Evolutionary conservation across 2,329 filamentous ascomycete species (phyloP).

Genomic region (Lachnellula cervina): DNA sequence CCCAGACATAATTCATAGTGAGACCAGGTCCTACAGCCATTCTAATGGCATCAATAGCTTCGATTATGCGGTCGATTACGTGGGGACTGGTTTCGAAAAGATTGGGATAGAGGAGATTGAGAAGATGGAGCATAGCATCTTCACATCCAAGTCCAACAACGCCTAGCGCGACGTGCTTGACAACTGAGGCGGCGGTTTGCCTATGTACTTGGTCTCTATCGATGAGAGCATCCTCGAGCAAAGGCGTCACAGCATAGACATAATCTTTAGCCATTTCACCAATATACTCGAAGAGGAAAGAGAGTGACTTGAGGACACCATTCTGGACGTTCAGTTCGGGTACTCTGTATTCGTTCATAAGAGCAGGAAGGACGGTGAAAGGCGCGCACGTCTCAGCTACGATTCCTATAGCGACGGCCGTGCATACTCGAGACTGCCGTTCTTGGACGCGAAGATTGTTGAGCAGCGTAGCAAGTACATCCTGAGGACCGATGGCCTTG

Average conservation of each 20-base stretch:
- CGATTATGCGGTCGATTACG: conserved; percentile 96
- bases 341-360: conserved; percentile 99
- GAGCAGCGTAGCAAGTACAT: conserved; percentile 89
- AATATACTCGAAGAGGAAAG: conserved; percentile 98
- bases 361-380: conserved; percentile 93
- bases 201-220: conserved; percentile 97
- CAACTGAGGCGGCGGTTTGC: conserved; percentile 91
- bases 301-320: conserved; percentile 92
- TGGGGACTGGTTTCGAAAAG: conserved; percentile 97
- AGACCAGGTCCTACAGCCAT: conserved; percentile 89
- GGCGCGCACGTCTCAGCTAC: conserved; percentile 97
- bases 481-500: conserved; percentile 96
- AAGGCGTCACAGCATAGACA: conserved; percentile 92
- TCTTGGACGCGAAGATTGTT: conserved; percentile 98
- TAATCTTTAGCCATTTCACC: conserved; percentile 99
- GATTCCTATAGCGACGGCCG: conserved; percentile 95
- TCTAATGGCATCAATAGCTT: conserved; percentile 92
- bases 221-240: conserved; percentile 94
- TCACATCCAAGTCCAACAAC: conserved; percentile 97
- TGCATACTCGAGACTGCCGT: conserved; percentile 96
- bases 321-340: conserved; percentile 99
- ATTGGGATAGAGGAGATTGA: conserved; percentile 95
- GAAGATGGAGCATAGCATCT: conserved; percentile 95
- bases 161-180: conserved; percentile 95
- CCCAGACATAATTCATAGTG: conserved; percentile 98